Conservation (phyloP, 371 early-diverging fungal genomes). For the Saksenaea oblongispora region DNA sequence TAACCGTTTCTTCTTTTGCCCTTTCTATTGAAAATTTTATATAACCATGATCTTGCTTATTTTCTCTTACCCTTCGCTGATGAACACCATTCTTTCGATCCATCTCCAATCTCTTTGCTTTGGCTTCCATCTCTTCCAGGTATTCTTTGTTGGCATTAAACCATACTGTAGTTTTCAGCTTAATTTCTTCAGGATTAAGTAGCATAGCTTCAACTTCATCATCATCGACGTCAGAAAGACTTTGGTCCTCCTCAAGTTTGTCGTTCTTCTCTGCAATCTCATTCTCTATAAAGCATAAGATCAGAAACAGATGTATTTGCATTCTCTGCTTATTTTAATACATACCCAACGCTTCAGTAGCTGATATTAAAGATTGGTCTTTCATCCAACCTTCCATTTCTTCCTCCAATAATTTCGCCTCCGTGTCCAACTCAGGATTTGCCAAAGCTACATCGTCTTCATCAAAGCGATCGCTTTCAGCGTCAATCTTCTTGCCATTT, state of each 20-base stretch:
- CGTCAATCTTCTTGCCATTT: slow-evolving; percentile 9
- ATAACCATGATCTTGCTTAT: not conserved
- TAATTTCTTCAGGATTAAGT: slow-evolving; percentile 75
- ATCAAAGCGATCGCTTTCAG: slow-evolving; percentile 11
- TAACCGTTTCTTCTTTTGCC: slow-evolving; percentile 26
- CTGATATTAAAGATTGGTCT: slow-evolving; percentile 24
- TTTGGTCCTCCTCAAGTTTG: slow-evolving; percentile 17
- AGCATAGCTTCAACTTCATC: slow-evolving; percentile 76
- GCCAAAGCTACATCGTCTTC: slow-evolving; percentile 3
- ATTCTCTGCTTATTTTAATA: not conserved
- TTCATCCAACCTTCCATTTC: slow-evolving; percentile 49
- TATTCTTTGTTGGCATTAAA: slow-evolving; percentile 85
- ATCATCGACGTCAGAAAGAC: slow-evolving; percentile 73
- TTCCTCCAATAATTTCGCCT: slow-evolving; percentile 28
- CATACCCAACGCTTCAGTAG: slow-evolving; percentile 42
- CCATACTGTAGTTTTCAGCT: slow-evolving; percentile 82
- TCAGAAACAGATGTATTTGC: slow-evolving; percentile 1
- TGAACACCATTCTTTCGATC: slow-evolving; percentile 54
- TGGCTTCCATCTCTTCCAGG: slow-evolving; percentile 72
- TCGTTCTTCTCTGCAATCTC: slow-evolving; percentile 8
- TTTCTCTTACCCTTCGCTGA: slow-evolving; percentile 35
- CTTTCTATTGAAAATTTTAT: slow-evolving; percentile 23
- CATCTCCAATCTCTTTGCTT: slow-evolving; percentile 39
- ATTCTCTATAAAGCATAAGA: slow-evolving; percentile 23
- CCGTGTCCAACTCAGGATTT: slow-evolving; percentile 19